Evolutionary conservation across 2,329 filamentous ascomycete genomes (phyloP).

Genomic region (Teratosphaeriaceae sp.): DNA sequence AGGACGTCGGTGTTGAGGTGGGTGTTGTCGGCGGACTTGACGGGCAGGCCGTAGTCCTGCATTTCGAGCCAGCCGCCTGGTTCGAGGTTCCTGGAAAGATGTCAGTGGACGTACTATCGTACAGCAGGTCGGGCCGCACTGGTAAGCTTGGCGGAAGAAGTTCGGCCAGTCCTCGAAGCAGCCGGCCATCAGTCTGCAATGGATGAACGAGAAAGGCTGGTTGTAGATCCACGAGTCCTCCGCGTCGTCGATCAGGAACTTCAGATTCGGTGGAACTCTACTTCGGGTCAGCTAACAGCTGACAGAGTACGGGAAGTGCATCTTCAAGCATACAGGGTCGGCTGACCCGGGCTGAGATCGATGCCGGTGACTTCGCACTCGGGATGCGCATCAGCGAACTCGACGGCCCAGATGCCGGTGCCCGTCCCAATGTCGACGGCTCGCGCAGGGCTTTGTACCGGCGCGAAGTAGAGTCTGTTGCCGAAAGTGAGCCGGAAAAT

Average conservation of each 20-base stretch:
- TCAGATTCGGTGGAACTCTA: conserved; percentile 53
- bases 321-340: conserved; percentile 29
- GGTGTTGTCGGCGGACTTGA: conserved; percentile 33
- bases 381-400: conserved; percentile 40
- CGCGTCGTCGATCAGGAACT: conserved; percentile 57
- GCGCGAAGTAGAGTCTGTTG: conserved; percentile 41
- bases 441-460: conserved; percentile 35
- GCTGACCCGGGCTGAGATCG: conserved; percentile 46
- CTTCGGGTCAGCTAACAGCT: conserved; percentile 6
- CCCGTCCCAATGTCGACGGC: conserved; percentile 48
- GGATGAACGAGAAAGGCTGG: conserved; percentile 51
- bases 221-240: conserved; percentile 53
- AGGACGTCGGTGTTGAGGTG: conserved; percentile 27
- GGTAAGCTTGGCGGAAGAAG: conserved; percentile 44
- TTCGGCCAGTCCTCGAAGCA: conserved; percentile 49
- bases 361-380: conserved; percentile 37
- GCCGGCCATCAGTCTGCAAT: conserved; percentile 45
- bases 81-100: conserved; percentile 37
- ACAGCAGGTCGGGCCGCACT: conserved; percentile 29
- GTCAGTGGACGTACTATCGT: no score
- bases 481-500: conserved; percentile 43
- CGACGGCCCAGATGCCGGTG: conserved; percentile 53
- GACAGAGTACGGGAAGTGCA: neutral
- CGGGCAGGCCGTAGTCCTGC: conserved; percentile 40
- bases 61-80: conserved; percentile 48